Base-by-base conservation (phyloP, 805 yeast genomes). In the Groenewaldozyma salmanticensis region DNA sequence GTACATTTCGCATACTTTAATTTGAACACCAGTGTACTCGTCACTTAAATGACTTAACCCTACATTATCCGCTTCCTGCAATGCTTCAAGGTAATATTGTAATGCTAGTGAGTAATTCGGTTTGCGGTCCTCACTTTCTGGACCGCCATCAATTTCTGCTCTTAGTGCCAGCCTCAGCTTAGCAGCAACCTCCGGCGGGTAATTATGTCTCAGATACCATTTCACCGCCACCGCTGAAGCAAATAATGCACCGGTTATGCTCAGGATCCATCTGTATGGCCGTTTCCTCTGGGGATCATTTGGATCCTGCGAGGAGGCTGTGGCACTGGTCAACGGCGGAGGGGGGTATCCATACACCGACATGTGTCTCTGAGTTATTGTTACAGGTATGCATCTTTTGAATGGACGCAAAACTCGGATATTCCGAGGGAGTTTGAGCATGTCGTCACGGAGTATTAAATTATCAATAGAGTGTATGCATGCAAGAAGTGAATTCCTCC, bases 1-100 rank as follows among this genome's bases (percentile, higher is more conserved):
- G 55, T 76, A 83, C 86, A 86, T 81, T 53, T 87, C 95, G 7
- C 81, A 94, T 27, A 85, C 66, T 53, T 88, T 85, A 58, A 90
- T 67, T 54, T 88, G 94, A 40, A 90, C 75, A 0, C 96, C 96
- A 0, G 96, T 88, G 58, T 83, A 88, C 53, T 83, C 90, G 53
- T 85, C 92, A 42, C 76, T 68, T 24, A 81, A 51, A 7, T 71
- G 71, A 46, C 75, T 72, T 62, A 85, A 57, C 0, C 68, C 69
- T 35, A 75, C 61, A 21, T 68, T 64, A 29, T 77, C 71, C 31
- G 86, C 79, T 46, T 74, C 70, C 21, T 75, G 68, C 21, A 87
- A 62, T 0, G 95, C 95, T 48, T 80, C 79, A 34, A 84, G 70
- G 60, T 88, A 90, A 51, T 71, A 68, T 43, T 72, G 71, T 44